Evolutionary conservation across 495 filamentous ascomycete species (phyloP).

Genomic region (Hypoxylon trugodes): DNA sequence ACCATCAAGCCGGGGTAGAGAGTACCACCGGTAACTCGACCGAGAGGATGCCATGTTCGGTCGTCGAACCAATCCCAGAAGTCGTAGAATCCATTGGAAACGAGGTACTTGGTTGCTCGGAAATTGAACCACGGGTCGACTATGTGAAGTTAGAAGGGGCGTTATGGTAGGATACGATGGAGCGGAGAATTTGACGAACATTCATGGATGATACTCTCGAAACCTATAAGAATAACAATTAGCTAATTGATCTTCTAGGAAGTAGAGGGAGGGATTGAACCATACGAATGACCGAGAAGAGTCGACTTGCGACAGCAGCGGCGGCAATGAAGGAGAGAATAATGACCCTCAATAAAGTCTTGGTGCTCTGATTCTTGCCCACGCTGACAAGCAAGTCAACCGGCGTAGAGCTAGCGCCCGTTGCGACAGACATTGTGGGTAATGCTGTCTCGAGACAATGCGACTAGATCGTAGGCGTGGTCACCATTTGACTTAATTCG

Average conservation of each 20-base stretch:
- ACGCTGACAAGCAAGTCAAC: conserved; percentile 51
- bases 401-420: conserved; percentile 30
- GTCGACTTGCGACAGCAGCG: conserved; percentile 89
- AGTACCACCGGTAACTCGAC: conserved; percentile 97
- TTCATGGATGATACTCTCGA: conserved; percentile 99
- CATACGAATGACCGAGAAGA: conserved; percentile 98
- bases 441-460: conserved; percentile 37
- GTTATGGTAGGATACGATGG: conserved; percentile 9
- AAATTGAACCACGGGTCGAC: conserved; percentile 99
- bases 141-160: conserved; percentile 53
- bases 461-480: conserved; percentile 34
- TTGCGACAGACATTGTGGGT: conserved; percentile 39
- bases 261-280: conserved; percentile 28
- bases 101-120: conserved; percentile 95
- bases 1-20: conserved; percentile 99
- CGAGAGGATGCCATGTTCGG: conserved; percentile 99
- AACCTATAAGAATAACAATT: conserved; percentile 66
- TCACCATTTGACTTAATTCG: conserved; percentile 48
- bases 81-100: conserved; percentile 95
- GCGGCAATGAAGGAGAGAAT: conserved; percentile 93
- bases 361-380: conserved; percentile 70
- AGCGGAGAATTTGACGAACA: conserved; percentile 67
- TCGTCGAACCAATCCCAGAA: conserved; percentile 99
- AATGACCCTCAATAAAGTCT: conserved; percentile 86
- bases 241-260: conserved; percentile 40